Percentiles rank a stretch among this genome's conserved stretches.
Evolutionary conservation across 2,329 filamentous ascomycete species (phyloP).

Genomic region (Helminthosporium solani): DNA sequence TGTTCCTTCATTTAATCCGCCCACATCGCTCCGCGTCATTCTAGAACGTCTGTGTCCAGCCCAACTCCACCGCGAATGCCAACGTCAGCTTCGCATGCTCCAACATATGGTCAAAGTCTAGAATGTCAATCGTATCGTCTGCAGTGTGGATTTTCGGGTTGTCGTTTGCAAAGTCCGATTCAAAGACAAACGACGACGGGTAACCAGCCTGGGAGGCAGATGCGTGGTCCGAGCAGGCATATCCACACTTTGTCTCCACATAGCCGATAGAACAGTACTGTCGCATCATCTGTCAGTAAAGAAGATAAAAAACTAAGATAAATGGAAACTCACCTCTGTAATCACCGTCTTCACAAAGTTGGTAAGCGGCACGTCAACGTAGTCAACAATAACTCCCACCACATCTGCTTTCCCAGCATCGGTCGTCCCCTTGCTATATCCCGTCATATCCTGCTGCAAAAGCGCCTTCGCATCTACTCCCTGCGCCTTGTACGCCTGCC

Average conservation of each 20-base stretch:
- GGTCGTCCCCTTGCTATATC: slow-evolving; percentile 76
- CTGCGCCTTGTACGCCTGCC: slow-evolving; percentile 72
- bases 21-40: too few relatives aligned
- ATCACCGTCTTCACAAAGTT: slow-evolving; percentile 86
- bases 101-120: slow-evolving; percentile 83
- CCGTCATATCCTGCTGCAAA: slow-evolving; percentile 93
- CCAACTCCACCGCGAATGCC: slow-evolving; percentile 78
- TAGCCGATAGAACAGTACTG: slow-evolving; percentile 84
- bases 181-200: slow-evolving; percentile 72
- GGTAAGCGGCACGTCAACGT: slow-evolving; percentile 75
- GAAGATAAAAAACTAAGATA: not conserved
- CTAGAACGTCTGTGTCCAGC: slow-evolving; percentile 55
- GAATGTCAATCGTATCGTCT: slow-evolving; percentile 65
- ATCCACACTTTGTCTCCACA: slow-evolving; percentile 82
- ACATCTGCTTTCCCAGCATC: slow-evolving; percentile 77
- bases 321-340: slow-evolving; percentile 46
- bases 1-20: too few relatives aligned
- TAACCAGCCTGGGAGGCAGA: slow-evolving; percentile 71
- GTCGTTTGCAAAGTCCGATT: slow-evolving; percentile 61
- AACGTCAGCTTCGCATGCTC: slow-evolving; percentile 83
- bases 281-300: not conserved
- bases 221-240: slow-evolving; percentile 75
- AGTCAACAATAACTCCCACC: slow-evolving; percentile 90
- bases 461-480: slow-evolving; percentile 82
- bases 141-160: slow-evolving; percentile 68